Evolutionary conservation across 2,329 filamentous ascomycete species (phyloP).

Genomic region (Xylariales sp.): DNA sequence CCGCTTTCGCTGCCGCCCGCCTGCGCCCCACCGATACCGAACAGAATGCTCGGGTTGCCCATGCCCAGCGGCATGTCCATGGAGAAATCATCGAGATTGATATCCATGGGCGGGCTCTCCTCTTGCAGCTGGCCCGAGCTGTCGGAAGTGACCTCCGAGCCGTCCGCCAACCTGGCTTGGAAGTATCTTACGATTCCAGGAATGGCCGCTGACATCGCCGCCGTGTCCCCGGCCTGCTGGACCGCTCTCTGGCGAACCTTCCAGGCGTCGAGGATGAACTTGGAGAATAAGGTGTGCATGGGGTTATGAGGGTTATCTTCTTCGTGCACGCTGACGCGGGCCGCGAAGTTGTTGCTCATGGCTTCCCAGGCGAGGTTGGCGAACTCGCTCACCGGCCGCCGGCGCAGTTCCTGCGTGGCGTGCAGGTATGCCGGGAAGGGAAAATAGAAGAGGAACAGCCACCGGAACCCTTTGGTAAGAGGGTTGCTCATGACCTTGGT

Average conservation of each 20-base stretch:
- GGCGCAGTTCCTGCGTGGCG: conserved; percentile 27
- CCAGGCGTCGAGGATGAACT: conserved; percentile 3
- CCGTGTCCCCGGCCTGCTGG: background rate
- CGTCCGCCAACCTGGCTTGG: no score
- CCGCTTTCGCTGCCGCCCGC: background rate
- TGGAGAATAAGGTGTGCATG: background rate
- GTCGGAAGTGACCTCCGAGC: background rate
- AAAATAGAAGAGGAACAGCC: conserved; percentile 32
- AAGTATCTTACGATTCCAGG: background rate
- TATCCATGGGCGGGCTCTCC: background rate
- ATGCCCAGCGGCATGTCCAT: background rate
- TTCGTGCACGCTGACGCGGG: conserved; percentile 15
- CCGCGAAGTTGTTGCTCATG: conserved; percentile 40
- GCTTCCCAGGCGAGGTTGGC: conserved; percentile 34
- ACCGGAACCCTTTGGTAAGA: conserved; percentile 27
- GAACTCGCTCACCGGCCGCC: conserved; percentile 13
- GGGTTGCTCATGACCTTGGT: conserved; percentile 25
- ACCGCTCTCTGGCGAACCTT: background rate
- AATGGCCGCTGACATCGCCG: background rate
- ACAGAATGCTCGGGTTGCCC: background rate
- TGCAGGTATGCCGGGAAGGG: conserved; percentile 36
- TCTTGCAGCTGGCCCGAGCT: background rate
- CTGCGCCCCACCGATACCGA: background rate
- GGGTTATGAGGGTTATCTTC: background rate
- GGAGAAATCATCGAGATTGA: background rate